phyloP scores from a whole-genome alignment of 2,329 filamentous ascomycete species.

The Coniochaeta hoffmannii region DNA sequence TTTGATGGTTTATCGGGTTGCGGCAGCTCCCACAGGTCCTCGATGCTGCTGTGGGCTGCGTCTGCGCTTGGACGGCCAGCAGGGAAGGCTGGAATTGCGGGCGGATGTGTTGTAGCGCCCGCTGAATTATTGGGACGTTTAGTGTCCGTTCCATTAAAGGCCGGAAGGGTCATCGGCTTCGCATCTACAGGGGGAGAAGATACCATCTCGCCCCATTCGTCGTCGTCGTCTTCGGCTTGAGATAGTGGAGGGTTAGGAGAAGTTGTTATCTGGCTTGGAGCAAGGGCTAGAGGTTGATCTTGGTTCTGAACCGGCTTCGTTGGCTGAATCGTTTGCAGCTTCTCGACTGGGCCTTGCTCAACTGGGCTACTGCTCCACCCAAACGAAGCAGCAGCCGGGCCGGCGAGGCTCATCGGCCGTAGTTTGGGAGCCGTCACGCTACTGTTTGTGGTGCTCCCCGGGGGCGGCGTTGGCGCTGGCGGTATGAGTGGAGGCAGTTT shows the following conservation, averaged over 20 bases:
- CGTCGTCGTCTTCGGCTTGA: conserved; percentile 32
- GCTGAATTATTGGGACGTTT: neutral
- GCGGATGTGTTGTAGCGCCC: too few species aligned
- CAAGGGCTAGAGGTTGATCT: neutral
- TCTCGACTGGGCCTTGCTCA: neutral
- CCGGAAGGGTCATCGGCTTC: neutral
- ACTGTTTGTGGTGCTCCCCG: neutral
- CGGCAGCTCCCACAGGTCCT: neutral
- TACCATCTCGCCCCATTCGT: conserved; percentile 57
- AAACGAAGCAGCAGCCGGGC: conserved; percentile 12
- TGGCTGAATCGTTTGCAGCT: neutral
- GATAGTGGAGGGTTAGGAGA: neutral
- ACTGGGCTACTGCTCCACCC: conserved; percentile 14
- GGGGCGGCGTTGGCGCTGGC: conserved; percentile 1
- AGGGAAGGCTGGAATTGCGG: neutral
- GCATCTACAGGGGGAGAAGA: conserved; percentile 22
- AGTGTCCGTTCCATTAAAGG: neutral
- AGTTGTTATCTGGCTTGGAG: neutral
- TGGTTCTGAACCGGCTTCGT: neutral
- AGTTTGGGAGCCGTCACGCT: conserved; percentile 3
- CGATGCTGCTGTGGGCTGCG: too few species aligned
- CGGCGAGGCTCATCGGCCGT: conserved; percentile 10
- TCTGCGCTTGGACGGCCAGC: neutral
- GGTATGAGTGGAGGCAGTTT: neutral
- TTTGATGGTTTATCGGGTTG: neutral